These are phyloP conservation scores for Coleophoma cylindrospora DNA, from an alignment of 2,329 filamentous ascomycete species.

Conservation along the genomic window DNA sequence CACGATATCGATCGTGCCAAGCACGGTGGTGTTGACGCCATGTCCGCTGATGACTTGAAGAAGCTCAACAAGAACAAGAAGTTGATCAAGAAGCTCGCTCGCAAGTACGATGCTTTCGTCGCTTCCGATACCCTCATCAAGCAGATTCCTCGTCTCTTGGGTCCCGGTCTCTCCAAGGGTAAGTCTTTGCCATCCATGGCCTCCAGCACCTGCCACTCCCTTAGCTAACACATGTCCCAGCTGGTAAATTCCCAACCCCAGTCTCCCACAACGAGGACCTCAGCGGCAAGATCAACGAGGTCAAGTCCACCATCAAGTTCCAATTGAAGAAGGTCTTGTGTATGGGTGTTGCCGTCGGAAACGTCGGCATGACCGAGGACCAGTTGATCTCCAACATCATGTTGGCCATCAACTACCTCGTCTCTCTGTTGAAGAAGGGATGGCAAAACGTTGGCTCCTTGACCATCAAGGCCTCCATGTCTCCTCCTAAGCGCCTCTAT, in stretches of 20 bases:
- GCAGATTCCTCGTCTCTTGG: slow-evolving; percentile 99
- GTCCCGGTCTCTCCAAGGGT: slow-evolving; percentile 97
- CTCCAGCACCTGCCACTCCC: neutral
- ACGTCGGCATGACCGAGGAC: slow-evolving; percentile 95
- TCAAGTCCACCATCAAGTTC: slow-evolving; percentile 99
- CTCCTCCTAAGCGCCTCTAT: slow-evolving; percentile 95
- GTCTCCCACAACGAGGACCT: slow-evolving; percentile 97
- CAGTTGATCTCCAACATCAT: slow-evolving; percentile 98
- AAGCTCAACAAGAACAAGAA: slow-evolving; percentile 99
- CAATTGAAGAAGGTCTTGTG: slow-evolving; percentile 99
- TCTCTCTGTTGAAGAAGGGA: slow-evolving; percentile 99
- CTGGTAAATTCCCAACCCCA: slow-evolving; percentile 99
- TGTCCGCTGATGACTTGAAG: slow-evolving; percentile 98
- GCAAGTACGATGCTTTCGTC: slow-evolving; percentile 99
- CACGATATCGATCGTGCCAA: slow-evolving; percentile 99
- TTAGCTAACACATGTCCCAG: slow-evolving; percentile 42
- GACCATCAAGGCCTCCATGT: slow-evolving; percentile 99
- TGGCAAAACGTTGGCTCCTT: slow-evolving; percentile 99
- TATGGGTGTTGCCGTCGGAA: slow-evolving; percentile 98
- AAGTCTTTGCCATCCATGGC: slow-evolving; percentile 27
- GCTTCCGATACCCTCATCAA: slow-evolving; percentile 97
- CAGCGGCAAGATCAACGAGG: slow-evolving; percentile 91
- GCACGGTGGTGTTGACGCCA: slow-evolving; percentile 97
- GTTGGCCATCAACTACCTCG: slow-evolving; percentile 99
- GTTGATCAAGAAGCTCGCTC: slow-evolving; percentile 99